Conservation (phyloP, 2,329 filamentous ascomycete genomes). For the Xylariaceae sp. region DNA sequence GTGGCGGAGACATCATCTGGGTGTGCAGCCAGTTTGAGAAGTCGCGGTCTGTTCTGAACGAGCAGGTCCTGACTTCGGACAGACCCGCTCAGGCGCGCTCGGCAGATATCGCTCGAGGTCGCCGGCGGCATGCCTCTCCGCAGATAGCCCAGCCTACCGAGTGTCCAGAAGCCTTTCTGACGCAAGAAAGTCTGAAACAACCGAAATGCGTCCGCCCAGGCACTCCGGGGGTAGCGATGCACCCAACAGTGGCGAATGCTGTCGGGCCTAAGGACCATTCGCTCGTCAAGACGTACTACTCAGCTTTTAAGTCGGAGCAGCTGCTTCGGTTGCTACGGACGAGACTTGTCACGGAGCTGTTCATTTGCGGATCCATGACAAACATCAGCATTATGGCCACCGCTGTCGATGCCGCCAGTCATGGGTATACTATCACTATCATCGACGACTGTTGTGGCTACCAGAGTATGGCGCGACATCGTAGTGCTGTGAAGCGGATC, state of each 20-base stretch:
- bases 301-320: constrained; percentile 76
- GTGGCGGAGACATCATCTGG: constrained; percentile 78
- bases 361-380: constrained; percentile 82
- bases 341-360: constrained; percentile 87
- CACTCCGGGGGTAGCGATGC: constrained; percentile 50
- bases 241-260: constrained; percentile 44
- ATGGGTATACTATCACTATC: constrained; percentile 85
- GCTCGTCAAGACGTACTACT: constrained; percentile 78
- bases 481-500: constrained; percentile 70
- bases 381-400: constrained; percentile 92
- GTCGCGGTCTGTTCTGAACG: constrained; percentile 59
- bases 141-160: constrained; percentile 25
- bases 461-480: constrained; percentile 69
- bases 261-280: constrained; percentile 54
- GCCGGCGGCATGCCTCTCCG: constrained; percentile 31
- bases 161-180: constrained; percentile 45
- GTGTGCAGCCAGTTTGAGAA: constrained; percentile 73
- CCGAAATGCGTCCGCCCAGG: constrained; percentile 48
- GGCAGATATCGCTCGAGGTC: constrained; percentile 24
- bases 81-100: constrained; percentile 12
- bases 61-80: constrained; percentile 52
- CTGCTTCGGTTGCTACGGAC: constrained; percentile 78
- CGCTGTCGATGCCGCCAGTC: constrained; percentile 83
- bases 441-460: constrained; percentile 89
- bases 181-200: constrained; percentile 36